Evolutionary conservation across 169 alveolate species (phyloP), one percentile per base, ranked within the genome.

Genomic region (Eimeria falciformis): DNA sequence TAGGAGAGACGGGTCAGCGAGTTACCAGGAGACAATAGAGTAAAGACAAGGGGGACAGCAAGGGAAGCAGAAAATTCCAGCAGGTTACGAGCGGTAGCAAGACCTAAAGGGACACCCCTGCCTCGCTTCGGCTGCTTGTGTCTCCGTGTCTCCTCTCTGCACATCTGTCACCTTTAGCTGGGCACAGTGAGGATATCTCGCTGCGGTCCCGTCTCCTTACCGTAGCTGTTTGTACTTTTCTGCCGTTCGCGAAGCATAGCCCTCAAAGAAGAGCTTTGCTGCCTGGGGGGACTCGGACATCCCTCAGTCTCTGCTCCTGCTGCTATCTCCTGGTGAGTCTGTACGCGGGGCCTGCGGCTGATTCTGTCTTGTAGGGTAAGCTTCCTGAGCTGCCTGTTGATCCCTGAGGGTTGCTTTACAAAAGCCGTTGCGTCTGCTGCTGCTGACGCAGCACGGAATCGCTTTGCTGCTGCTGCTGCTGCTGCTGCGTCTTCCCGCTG

Each of bases 341-440:
- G 71, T 14, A 58, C 71, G 11, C 71, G 11, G 27, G 71, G 71
- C 71, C 71, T 58, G 71, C 71, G 71, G 71, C 29, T 21, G 71
- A 58, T 58, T 9, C 71, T 14, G 27, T 58, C 71, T 58, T 58
- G 71, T 5, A 21, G 71, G 9, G 71, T 58, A 5, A 58, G 71
- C 71, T 27, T 7, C 27, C 71, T 7, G 33, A 58, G 71, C 71
- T 58, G 71, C 25, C 71, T 58, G 71, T 9, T n/a, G 71, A 14
- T 14, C 9, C 71, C 25, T 27, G 71, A 58, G 71, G 7, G 9
- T 9, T 14, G 71, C 21, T 27, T 58, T 21, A 14, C 27, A n/a
- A 9, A 14, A 9, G 71, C 71, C 25, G 29, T 9, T 5, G 11
- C 25, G 21, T 58, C 71, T 58, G 79, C 79, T 68, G 79, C 47